Percentiles rank a stretch among this genome's conserved stretches.
Conservation (phyloP, 768 basidiomycete species). For the Tylopilus intermedius region DNA sequence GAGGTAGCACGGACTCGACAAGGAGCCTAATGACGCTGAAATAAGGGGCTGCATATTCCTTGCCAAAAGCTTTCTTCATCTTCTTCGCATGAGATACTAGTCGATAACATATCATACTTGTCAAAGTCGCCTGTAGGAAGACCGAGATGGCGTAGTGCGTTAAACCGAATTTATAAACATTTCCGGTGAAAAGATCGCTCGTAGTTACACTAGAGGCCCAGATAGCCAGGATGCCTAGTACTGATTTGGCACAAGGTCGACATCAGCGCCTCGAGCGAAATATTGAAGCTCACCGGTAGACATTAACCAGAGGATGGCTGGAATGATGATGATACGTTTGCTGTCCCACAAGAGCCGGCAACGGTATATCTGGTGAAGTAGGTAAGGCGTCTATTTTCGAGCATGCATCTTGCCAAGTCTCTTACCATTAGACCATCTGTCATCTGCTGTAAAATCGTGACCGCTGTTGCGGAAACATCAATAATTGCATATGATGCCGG, state of each 20-base stretch:
- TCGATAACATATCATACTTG: conserved; percentile 10
- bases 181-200: neutral
- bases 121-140: conserved; percentile 3
- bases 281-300: too few relatives aligned
- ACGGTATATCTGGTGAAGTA: conserved; percentile 27
- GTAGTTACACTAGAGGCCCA: neutral
- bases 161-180: neutral
- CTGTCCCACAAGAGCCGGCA: conserved; percentile 32
- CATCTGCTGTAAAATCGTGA: conserved; percentile 28
- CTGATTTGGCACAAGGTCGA: neutral
- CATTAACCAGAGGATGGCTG: too few relatives aligned
- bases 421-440: conserved; percentile 25
- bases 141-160: conserved; percentile 2
- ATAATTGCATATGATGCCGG: conserved; percentile 14
- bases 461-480: conserved; percentile 17
- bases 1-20: conserved; percentile 14
- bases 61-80: neutral
- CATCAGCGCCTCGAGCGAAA: too few relatives aligned
- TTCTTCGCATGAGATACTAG: neutral
- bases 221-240: neutral
- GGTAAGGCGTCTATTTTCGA: neutral
- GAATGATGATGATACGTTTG: neutral
- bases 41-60: neutral
- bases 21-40: neutral
- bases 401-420: neutral